phyloP scores from a whole-genome alignment of 2,329 filamentous ascomycete species.

The Aureobasidium sp. region DNA sequence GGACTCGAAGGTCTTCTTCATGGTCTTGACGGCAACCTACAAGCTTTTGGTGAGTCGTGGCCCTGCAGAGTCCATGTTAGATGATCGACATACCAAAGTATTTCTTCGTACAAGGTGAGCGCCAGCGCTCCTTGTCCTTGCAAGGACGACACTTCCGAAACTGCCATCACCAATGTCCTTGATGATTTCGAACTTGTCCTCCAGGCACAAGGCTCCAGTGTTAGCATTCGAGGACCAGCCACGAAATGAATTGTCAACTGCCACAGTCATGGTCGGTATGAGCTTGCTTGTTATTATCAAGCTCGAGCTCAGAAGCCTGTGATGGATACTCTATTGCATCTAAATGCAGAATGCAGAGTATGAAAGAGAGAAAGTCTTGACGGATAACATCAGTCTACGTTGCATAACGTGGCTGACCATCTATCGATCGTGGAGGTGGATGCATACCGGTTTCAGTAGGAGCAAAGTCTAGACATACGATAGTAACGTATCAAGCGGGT shows the following conservation, averaged over 20 bases:
- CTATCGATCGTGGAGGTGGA: slow-evolving; percentile 3
- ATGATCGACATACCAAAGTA: slow-evolving; percentile 66
- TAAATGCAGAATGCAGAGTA: slow-evolving; percentile 9
- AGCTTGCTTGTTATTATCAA: slow-evolving; percentile 1
- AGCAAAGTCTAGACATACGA: slow-evolving; percentile 12
- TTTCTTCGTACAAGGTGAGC: slow-evolving; percentile 81
- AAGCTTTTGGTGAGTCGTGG: slow-evolving; percentile 19
- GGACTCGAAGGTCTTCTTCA: slow-evolving; percentile 99
- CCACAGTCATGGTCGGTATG: slow-evolving; percentile 61
- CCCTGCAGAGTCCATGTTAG: slow-evolving; percentile 18
- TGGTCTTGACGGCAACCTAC: slow-evolving; percentile 97
- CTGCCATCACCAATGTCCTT: slow-evolving; percentile 99
- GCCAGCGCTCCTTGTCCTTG: slow-evolving; percentile 83
- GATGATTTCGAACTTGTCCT: slow-evolving; percentile 92
- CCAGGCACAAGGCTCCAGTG: slow-evolving; percentile 53
- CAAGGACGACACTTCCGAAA: slow-evolving; percentile 91
- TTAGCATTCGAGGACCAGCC: slow-evolving; percentile 43
- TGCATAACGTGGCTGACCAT: neutral
- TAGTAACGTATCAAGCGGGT: neutral
- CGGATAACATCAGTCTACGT: slow-evolving; percentile 2
- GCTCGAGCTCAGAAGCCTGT: slow-evolving; percentile 9
- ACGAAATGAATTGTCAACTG: slow-evolving; percentile 61
- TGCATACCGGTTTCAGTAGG: slow-evolving; percentile 12
- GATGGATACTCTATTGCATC: slow-evolving; percentile 10
- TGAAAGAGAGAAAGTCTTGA: neutral